Conservation (phyloP, 1,139 yeast genomes). For the Sugiyamaella paludigena region DNA sequence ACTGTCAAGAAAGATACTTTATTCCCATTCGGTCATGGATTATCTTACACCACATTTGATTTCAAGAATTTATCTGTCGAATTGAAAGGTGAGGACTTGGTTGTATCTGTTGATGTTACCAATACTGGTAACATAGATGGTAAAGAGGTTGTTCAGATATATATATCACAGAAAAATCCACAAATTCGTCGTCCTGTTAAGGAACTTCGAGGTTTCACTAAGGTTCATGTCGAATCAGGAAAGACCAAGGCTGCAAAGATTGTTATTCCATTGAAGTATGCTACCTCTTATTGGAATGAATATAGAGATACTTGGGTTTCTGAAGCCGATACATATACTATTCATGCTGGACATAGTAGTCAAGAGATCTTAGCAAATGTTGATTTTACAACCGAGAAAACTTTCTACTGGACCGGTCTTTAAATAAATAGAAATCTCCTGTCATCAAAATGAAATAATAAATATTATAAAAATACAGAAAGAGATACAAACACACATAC, state of each 20-base stretch:
- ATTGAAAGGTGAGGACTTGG: constrained; percentile 35
- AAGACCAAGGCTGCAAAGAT: constrained; percentile 42
- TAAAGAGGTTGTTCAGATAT: constrained; percentile 49
- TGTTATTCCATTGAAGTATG: constrained; percentile 45
- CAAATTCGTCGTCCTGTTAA: constrained; percentile 51
- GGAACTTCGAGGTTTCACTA: constrained; percentile 56
- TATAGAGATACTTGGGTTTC: constrained; percentile 50
- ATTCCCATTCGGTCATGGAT: constrained; percentile 61
- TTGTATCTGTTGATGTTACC: constrained; percentile 43
- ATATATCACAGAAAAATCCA: constrained; percentile 43
- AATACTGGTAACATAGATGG: constrained; percentile 47
- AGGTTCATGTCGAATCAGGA: constrained; percentile 47
- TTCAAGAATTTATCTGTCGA: constrained; percentile 33
- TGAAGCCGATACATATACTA: constrained; percentile 50
- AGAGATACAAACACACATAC: neutral
- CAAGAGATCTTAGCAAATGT: constrained; percentile 33
- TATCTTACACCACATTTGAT: constrained; percentile 53
- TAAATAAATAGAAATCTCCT: constrained; percentile 13
- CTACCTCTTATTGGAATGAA: constrained; percentile 55
- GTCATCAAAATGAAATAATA: neutral
- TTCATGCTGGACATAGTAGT: constrained; percentile 46
- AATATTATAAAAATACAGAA: neutral
- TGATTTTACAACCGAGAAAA: constrained; percentile 31
- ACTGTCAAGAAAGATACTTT: constrained; percentile 46
- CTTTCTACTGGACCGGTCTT: constrained; percentile 31